A percentile compares a stretch with the other conserved stretches of the same genome.
These are phyloP conservation scores for Dysphania ambrosioides DNA, from an alignment of 148 eudicot species.

Conservation along the genomic window DNA sequence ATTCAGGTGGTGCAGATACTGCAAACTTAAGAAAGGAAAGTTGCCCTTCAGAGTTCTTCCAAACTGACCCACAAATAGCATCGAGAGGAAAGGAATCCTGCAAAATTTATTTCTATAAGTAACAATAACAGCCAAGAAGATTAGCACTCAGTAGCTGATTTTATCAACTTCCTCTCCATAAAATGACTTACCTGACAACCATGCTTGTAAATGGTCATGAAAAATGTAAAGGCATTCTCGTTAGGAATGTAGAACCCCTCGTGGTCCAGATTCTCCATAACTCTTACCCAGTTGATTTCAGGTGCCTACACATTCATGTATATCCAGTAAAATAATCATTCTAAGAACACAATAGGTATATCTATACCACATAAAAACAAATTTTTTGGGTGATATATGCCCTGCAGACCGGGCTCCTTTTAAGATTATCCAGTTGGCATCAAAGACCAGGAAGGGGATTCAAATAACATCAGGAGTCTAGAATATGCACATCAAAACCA, in stretches of 20 bases:
- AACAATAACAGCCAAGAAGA: neutral
- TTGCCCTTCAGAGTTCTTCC: conserved; percentile 94
- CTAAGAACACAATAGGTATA: neutral
- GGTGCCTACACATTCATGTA: conserved; percentile 57
- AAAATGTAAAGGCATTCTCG: conserved; percentile 66
- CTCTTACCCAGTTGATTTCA: conserved; percentile 70
- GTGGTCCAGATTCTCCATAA: conserved; percentile 77
- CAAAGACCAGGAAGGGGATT: neutral
- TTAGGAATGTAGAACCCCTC: conserved; percentile 84
- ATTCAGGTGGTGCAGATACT: conserved; percentile 67
- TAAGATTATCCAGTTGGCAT: neutral
- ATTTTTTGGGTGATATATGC: neutral
- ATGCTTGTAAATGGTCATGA: conserved; percentile 69
- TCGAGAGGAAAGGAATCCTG: conserved; percentile 89
- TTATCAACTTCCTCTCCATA: neutral
- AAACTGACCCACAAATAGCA: conserved; percentile 79
- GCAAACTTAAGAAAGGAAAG: conserved; percentile 86
- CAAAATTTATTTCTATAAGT: conserved; percentile 10
- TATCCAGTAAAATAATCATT: neutral
- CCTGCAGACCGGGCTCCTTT: neutral
- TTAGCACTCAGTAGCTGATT: neutral
- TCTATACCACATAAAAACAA: neutral
- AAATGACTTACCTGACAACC: conserved; percentile 56
- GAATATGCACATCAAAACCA: neutral
- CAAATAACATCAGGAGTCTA: neutral